Evolutionary conservation across 148 eudicot species (phyloP).

Genomic region (Bassia scoparia): DNA sequence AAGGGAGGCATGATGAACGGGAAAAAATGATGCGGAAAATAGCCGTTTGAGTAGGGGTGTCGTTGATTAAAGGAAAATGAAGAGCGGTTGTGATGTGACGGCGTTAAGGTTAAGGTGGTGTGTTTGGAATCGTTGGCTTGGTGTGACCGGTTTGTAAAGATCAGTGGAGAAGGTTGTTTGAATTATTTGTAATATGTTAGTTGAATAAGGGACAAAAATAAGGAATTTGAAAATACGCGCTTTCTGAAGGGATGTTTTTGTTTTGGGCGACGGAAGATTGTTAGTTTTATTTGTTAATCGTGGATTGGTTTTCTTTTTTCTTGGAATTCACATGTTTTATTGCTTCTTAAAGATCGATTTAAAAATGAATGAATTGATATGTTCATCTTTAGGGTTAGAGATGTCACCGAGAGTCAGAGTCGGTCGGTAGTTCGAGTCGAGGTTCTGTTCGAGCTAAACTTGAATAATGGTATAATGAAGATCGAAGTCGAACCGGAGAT

Average conservation of each 20-base stretch:
- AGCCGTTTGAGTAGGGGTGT: constrained; percentile 34
- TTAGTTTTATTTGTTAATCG: neutral
- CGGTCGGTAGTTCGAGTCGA: no score
- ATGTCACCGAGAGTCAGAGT: no score
- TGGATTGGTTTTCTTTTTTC: neutral
- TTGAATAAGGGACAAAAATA: neutral
- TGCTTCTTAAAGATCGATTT: no score
- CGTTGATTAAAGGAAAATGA: neutral
- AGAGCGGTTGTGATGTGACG: neutral
- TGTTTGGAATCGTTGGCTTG: constrained; percentile 22
- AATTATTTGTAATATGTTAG: neutral
- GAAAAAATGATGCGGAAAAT: constrained; percentile 1
- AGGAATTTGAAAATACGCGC: neutral
- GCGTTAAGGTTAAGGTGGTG: constrained; percentile 12
- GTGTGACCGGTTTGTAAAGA: constrained; percentile 24
- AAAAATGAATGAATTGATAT: no score
- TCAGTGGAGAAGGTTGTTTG: constrained; percentile 23
- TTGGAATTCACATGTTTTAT: neutral
- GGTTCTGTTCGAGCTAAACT: no score
- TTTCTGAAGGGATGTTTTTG: neutral
- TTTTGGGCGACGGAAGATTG: neutral
- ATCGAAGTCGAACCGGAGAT: no score
- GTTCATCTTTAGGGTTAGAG: no score
- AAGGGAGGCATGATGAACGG: neutral
- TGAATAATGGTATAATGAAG: no score